These are phyloP conservation scores for Kuraishia hungarica DNA, from an alignment of 805 yeast genomes.

Conservation along the genomic window DNA sequence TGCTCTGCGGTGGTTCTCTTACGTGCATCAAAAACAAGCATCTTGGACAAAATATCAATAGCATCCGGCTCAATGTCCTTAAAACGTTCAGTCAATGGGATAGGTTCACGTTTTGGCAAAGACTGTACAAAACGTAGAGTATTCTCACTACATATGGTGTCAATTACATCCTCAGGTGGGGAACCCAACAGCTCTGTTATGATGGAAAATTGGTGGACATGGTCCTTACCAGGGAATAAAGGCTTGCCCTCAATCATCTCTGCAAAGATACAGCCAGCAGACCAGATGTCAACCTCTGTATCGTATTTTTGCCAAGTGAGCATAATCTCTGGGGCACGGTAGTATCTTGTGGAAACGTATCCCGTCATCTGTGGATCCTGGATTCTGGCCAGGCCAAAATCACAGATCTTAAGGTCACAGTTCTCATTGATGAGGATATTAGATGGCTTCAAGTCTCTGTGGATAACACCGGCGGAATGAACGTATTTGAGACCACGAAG, in stretches of 20 bases:
- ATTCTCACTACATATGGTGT: conserved; percentile 92
- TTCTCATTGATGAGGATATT: conserved; percentile 90
- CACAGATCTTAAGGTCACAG: conserved; percentile 94
- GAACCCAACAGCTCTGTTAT: conserved; percentile 90
- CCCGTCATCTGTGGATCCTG: conserved; percentile 99
- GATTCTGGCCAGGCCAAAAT: conserved; percentile 92
- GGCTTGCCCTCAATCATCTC: conserved; percentile 98
- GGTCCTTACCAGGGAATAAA: conserved; percentile 95
- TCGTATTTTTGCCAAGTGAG: conserved; percentile 97
- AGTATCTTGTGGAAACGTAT: conserved; percentile 90
- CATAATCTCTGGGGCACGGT: conserved; percentile 98
- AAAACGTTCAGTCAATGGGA: conserved; percentile 78
- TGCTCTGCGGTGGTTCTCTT: conserved; percentile 90
- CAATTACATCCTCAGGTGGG: conserved; percentile 93
- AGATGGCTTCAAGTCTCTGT: conserved; percentile 90
- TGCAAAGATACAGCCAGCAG: conserved; percentile 94
- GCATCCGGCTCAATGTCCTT: conserved; percentile 77
- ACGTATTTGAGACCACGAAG: conserved; percentile 82
- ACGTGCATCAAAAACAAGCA: conserved; percentile 93
- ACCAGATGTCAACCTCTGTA: conserved; percentile 96
- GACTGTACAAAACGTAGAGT: conserved; percentile 91
- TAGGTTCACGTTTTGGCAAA: conserved; percentile 87
- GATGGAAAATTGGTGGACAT: conserved; percentile 94
- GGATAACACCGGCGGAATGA: conserved; percentile 88
- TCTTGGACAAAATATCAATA: conserved; percentile 75